These are phyloP conservation scores for Phyllosticta paracitricarpa DNA, from an alignment of 2,329 filamentous ascomycete genomes.

Conservation along the genomic window DNA sequence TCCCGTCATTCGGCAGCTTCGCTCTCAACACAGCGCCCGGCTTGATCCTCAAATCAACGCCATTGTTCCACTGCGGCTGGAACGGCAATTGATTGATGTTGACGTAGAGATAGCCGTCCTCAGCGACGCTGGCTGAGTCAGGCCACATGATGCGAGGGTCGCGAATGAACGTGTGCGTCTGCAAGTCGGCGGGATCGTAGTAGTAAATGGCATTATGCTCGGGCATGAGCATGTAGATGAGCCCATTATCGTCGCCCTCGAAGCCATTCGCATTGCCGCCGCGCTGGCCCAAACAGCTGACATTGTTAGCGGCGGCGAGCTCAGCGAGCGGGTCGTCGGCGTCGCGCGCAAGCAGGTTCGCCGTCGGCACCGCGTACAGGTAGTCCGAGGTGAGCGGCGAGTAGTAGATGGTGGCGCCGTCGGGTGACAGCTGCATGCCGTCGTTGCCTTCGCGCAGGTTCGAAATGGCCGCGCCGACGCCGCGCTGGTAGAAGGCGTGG, in stretches of 20 bases:
- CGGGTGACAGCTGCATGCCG: slow-evolving; percentile 39
- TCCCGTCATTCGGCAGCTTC: slow-evolving; percentile 32
- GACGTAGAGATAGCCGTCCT: slow-evolving; percentile 34
- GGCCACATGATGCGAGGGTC: slow-evolving; percentile 40
- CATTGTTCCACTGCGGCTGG: slow-evolving; percentile 39
- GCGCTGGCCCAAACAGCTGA: slow-evolving; percentile 35
- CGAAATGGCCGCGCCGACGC: slow-evolving; percentile 22
- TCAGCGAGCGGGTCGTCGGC: slow-evolving; percentile 33
- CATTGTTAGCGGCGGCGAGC: slow-evolving; percentile 35
- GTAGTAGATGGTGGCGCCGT: slow-evolving; percentile 38
- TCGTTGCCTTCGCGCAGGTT: slow-evolving; percentile 38
- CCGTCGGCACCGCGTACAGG: slow-evolving; percentile 36
- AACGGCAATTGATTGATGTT: slow-evolving; percentile 42
- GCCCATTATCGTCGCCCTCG: slow-evolving; percentile 39
- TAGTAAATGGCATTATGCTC: slow-evolving; percentile 39
- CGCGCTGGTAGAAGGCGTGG: slow-evolving; percentile 31
- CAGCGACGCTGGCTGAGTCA: slow-evolving; percentile 28
- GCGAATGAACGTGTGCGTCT: slow-evolving; percentile 33
- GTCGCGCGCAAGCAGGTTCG: slow-evolving; percentile 29
- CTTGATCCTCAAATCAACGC: slow-evolving; percentile 31
- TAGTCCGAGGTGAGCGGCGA: slow-evolving; percentile 33
- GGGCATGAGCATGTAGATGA: slow-evolving; percentile 39
- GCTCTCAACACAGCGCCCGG: slow-evolving; percentile 37
- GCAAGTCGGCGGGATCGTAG: slow-evolving; percentile 34
- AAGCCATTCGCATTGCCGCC: slow-evolving; percentile 42